phyloP scores from a whole-genome alignment of 768 basidiomycete genomes.

The Cyclocybe cylindracea region DNA sequence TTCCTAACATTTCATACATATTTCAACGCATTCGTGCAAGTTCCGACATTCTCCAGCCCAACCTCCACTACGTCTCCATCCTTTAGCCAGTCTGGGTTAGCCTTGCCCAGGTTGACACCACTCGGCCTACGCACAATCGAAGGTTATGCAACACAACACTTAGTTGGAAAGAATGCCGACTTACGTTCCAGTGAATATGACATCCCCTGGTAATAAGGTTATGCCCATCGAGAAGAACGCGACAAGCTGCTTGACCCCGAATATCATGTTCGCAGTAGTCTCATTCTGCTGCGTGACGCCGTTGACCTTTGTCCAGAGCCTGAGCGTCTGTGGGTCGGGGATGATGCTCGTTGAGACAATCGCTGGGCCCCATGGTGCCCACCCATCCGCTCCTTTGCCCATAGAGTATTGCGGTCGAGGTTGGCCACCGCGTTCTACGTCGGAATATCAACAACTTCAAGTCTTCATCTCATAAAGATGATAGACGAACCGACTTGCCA shows the following conservation, averaged over 20 bases:
- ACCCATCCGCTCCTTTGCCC: constrained; percentile 45
- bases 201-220: constrained; percentile 30
- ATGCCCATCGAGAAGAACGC: constrained; percentile 47
- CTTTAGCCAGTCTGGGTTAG: constrained; percentile 33
- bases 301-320: constrained; percentile 43
- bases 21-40: constrained; percentile 36
- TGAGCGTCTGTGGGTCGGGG: constrained; percentile 38
- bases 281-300: constrained; percentile 23
- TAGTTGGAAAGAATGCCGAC: neutral
- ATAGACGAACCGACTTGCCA: constrained; percentile 34
- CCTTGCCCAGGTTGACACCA: constrained; percentile 34
- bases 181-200: neutral
- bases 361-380: constrained; percentile 43
- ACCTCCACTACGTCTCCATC: constrained; percentile 41
- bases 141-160: neutral
- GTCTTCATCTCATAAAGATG: neutral
- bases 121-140: constrained; percentile 24
- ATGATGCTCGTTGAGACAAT: constrained; percentile 39
- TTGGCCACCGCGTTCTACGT: constrained; percentile 34
- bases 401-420: constrained; percentile 44
- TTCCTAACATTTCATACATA: constrained; percentile 18
- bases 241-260: constrained; percentile 28
- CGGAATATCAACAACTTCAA: neutral
- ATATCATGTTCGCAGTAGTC: neutral
- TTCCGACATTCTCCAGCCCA: constrained; percentile 37